Percentiles rank a stretch among this genome's conserved stretches.
phyloP scores from a whole-genome alignment of 208 protist genomes.

The Blechomonas ayalai region DNA sequence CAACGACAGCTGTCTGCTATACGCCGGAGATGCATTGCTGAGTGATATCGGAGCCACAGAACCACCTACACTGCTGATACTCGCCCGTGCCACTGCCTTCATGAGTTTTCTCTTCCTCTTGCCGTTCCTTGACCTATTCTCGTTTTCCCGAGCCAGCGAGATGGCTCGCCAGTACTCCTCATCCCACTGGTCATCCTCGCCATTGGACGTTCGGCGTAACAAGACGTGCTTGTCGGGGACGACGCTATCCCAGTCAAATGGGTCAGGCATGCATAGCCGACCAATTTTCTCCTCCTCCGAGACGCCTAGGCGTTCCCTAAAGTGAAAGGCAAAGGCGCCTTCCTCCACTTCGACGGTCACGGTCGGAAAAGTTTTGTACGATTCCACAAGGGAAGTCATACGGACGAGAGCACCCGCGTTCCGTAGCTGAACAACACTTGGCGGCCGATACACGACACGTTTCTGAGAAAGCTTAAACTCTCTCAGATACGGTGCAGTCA shows the following conservation, averaged over 20 bases:
- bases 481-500: slow-evolving; percentile 35
- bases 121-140: neutral
- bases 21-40: slow-evolving; percentile 2
- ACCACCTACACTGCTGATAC: neutral
- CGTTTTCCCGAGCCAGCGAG: neutral
- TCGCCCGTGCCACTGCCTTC: neutral
- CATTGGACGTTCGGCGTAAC: slow-evolving; percentile 13
- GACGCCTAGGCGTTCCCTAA: neutral
- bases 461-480: slow-evolving; percentile 13
- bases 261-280: slow-evolving; percentile 23
- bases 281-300: neutral
- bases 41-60: neutral
- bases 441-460: slow-evolving; percentile 48
- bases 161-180: slow-evolving; percentile 51
- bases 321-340: slow-evolving; percentile 8
- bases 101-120: slow-evolving; percentile 1
- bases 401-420: slow-evolving; percentile 33
- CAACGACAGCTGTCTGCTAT: slow-evolving; percentile 10
- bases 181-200: slow-evolving; percentile 59
- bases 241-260: slow-evolving; percentile 40
- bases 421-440: slow-evolving; percentile 34
- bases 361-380: slow-evolving; percentile 23
- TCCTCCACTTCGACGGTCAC: slow-evolving; percentile 33
- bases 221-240: slow-evolving; percentile 14
- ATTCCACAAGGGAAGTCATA: slow-evolving; percentile 10